Percentiles rank a stretch among this genome's conserved stretches.
Evolutionary conservation across 1,139 yeast species (phyloP).

Genomic region (Suhomyces guaymorum): DNA sequence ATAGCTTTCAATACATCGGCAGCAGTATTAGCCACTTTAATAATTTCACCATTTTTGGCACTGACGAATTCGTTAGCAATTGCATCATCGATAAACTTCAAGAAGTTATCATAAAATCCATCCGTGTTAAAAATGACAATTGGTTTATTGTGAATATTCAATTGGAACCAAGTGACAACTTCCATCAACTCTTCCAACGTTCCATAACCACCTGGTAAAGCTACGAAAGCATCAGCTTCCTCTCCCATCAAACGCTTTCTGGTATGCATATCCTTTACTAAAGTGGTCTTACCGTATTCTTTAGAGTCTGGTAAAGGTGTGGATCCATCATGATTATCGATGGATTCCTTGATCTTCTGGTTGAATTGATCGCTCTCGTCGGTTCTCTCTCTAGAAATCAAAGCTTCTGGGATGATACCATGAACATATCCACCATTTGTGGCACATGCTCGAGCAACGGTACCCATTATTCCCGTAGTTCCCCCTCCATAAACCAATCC

Average conservation of each 20-base stretch:
- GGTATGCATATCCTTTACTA: slow-evolving; percentile 89
- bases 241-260: slow-evolving; percentile 85
- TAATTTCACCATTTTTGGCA: slow-evolving; percentile 63
- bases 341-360: slow-evolving; percentile 44
- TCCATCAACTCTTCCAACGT: slow-evolving; percentile 89
- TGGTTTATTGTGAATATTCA: slow-evolving; percentile 82
- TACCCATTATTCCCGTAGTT: slow-evolving; percentile 84
- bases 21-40: slow-evolving; percentile 66
- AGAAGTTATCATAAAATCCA: slow-evolving; percentile 76
- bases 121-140: slow-evolving; percentile 73
- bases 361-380: slow-evolving; percentile 48
- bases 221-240: slow-evolving; percentile 84
- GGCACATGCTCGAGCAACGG: slow-evolving; percentile 73
- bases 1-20: slow-evolving; percentile 66
- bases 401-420: slow-evolving; percentile 83
- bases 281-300: slow-evolving; percentile 73
- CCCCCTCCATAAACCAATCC: slow-evolving; percentile 93
- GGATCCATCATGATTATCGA: slow-evolving; percentile 55
- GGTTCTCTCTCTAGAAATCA: slow-evolving; percentile 72
- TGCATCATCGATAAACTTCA: slow-evolving; percentile 58
- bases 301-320: slow-evolving; percentile 64
- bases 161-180: slow-evolving; percentile 86
- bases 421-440: slow-evolving; percentile 72
- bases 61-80: slow-evolving; percentile 69
- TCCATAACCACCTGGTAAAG: slow-evolving; percentile 92